Percentiles rank a stretch among this genome's conserved stretches.
These are phyloP conservation scores for Pinus taeda DNA, from an alignment of 75 land plant genomes.

Conservation along the genomic window DNA sequence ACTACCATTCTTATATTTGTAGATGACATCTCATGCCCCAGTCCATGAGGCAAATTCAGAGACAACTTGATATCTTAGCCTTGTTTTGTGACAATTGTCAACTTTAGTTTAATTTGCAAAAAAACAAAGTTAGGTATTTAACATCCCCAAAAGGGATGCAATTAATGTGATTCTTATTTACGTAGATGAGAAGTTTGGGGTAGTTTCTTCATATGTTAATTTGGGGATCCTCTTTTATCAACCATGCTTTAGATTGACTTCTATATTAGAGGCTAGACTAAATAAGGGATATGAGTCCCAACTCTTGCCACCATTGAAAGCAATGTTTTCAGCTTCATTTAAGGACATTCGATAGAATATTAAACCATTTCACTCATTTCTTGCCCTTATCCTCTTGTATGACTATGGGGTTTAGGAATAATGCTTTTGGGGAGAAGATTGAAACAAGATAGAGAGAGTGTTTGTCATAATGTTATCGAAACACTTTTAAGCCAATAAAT, in stretches of 20 bases:
- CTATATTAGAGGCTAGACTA: neutral
- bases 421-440: neutral
- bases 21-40: too few relatives aligned
- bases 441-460: neutral
- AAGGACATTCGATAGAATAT: neutral
- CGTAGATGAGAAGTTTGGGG: neutral
- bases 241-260: neutral
- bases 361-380: neutral
- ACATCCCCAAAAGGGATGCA: neutral
- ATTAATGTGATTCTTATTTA: neutral
- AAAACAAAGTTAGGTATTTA: neutral
- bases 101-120: neutral
- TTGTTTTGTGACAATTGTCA: neutral
- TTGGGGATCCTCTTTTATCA: neutral
- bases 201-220: neutral
- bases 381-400: neutral
- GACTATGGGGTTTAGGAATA: neutral
- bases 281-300: neutral
- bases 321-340: neutral
- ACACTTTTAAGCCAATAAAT: too few relatives aligned
- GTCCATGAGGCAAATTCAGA: too few relatives aligned
- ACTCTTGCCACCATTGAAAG: neutral
- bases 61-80: too few relatives aligned
- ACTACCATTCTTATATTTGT: too few relatives aligned
- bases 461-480: too few relatives aligned